These are phyloP conservation scores for Ophiostoma quercus DNA, from an alignment of 2,329 filamentous ascomycete genomes.

Conservation along the genomic window DNA sequence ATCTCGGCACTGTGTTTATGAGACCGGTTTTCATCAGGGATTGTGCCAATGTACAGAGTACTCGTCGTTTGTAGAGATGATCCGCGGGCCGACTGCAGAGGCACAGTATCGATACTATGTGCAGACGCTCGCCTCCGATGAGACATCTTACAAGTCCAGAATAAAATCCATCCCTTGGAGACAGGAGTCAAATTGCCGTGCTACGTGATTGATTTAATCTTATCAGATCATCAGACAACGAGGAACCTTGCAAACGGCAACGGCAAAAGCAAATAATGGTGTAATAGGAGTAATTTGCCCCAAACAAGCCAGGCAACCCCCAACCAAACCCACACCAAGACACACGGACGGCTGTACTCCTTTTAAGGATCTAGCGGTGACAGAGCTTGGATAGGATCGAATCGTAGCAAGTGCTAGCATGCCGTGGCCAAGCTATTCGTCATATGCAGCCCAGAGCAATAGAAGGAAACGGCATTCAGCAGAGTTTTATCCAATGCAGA, in stretches of 20 bases:
- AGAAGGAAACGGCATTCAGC: not conserved
- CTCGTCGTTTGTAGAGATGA: not conserved
- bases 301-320: not conserved
- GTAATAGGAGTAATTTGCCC: constrained; percentile 1
- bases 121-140: too few relatives aligned
- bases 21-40: not conserved
- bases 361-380: not conserved
- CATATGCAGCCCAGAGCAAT: not conserved
- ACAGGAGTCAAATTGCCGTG: not conserved
- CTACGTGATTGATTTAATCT: constrained; percentile 1
- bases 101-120: too few relatives aligned
- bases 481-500: not conserved
- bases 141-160: too few relatives aligned
- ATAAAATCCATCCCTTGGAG: too few relatives aligned
- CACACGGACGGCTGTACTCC: not conserved
- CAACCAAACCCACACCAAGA: constrained; percentile 2
- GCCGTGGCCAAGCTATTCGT: constrained; percentile 8
- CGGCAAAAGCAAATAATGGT: not conserved
- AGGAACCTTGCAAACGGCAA: not conserved
- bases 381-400: not conserved
- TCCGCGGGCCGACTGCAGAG: not conserved
- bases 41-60: not conserved
- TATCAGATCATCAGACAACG: constrained; percentile 15
- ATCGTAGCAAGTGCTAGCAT: not conserved
- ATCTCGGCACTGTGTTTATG: not conserved